A percentile compares a stretch with the other conserved stretches of the same genome.
Evolutionary conservation across 148 eudicot genomes (phyloP).

Genomic region (Camellia granthamiana): DNA sequence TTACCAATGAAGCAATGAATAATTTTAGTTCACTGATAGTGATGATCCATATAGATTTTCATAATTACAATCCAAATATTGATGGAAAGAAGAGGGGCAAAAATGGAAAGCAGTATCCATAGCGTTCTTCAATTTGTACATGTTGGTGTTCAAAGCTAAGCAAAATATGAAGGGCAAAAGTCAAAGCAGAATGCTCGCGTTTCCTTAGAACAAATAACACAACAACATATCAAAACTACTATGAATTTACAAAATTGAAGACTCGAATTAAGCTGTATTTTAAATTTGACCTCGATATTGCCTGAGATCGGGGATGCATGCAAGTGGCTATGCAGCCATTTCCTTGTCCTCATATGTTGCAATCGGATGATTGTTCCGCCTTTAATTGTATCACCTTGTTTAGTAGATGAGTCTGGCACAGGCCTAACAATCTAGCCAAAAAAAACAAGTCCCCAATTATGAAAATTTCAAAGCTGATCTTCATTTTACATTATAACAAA

Average conservation of each 20-base stretch:
- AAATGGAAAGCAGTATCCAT: background rate
- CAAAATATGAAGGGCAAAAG: background rate
- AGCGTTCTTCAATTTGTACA: background rate
- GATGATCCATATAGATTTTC: background rate
- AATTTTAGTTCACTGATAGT: background rate
- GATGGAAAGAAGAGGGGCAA: background rate
- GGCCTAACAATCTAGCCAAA: constrained; percentile 68
- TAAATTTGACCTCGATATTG: constrained; percentile 69
- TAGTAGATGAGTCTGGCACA: constrained; percentile 50
- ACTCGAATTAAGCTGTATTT: too few species aligned
- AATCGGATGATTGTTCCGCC: constrained; percentile 66
- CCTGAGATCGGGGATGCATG: constrained; percentile 95
- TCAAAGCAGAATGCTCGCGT: background rate
- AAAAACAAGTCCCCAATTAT: background rate
- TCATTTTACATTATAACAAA: background rate
- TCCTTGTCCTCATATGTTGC: constrained; percentile 88
- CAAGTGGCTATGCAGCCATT: constrained; percentile 94
- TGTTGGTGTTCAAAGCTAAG: background rate
- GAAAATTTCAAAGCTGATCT: background rate
- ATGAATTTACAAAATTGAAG: background rate
- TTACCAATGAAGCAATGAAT: background rate
- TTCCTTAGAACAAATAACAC: background rate
- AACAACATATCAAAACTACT: background rate
- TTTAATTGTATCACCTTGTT: constrained; percentile 74
- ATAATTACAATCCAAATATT: background rate